These are phyloP conservation scores for Vitis amurensis DNA, from an alignment of 164 flowering plant genomes.

Conservation along the genomic window DNA sequence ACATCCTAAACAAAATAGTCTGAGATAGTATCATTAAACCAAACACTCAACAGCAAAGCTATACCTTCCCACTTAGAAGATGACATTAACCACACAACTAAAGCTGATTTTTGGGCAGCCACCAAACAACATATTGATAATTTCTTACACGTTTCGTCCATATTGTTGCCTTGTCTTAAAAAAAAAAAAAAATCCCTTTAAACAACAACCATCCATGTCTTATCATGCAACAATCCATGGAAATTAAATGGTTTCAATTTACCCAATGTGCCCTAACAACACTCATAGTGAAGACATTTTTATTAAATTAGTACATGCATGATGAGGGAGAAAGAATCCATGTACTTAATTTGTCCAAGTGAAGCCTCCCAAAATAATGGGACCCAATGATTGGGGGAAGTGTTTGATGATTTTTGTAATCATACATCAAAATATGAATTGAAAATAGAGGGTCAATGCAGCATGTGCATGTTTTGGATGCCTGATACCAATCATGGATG, in stretches of 20 bases:
- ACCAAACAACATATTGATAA: slow-evolving; percentile 8
- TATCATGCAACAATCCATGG: no score
- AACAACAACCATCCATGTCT: no score
- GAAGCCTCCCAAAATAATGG: not conserved
- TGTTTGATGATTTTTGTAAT: not conserved
- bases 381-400: not conserved
- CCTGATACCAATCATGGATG: not conserved
- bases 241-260: not conserved
- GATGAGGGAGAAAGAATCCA: not conserved
- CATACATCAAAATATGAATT: not conserved
- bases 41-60: no score
- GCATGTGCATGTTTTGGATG: slow-evolving; percentile 11
- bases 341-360: not conserved
- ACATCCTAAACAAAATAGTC: no score
- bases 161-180: not conserved
- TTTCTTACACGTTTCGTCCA: slow-evolving; percentile 7
- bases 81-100: no score
- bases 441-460: slow-evolving; percentile 8
- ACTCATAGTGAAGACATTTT: not conserved
- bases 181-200: no score
- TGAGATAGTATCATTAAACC: no score
- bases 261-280: no score
- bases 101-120: not conserved
- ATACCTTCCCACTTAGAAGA: no score
- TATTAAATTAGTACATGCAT: not conserved